Percentiles rank a stretch among this genome's conserved stretches.
Evolutionary conservation across 495 filamentous ascomycete genomes (phyloP).

Genomic region (Rostrohypoxylon terebratum): DNA sequence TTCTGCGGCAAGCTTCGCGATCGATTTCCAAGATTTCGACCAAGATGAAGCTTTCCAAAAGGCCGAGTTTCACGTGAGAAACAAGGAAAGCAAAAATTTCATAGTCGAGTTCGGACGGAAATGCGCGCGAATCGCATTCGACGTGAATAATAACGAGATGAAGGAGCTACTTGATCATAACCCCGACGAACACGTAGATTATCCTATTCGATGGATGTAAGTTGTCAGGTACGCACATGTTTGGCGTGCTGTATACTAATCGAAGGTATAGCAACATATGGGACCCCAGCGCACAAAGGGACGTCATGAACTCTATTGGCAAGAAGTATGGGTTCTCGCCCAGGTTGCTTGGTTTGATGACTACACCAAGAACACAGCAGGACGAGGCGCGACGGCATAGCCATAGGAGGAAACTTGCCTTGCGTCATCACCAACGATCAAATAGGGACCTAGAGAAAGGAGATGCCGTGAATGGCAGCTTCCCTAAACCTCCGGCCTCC

Average conservation of each 20-base stretch:
- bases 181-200: constrained; percentile 22
- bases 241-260: constrained; percentile 33
- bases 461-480: constrained; percentile 20
- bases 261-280: constrained; percentile 71
- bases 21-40: constrained; percentile 68
- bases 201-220: constrained; percentile 75
- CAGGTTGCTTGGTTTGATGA: constrained; percentile 73
- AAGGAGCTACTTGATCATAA: constrained; percentile 48
- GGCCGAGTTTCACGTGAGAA: constrained; percentile 52
- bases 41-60: constrained; percentile 57
- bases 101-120: constrained; percentile 77
- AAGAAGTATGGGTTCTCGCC: constrained; percentile 74
- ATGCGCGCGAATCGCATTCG: constrained; percentile 69
- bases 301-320: constrained; percentile 64
- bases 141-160: constrained; percentile 65
- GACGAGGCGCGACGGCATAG: constrained; percentile 30
- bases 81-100: constrained; percentile 68
- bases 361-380: constrained; percentile 19
- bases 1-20: constrained; percentile 23
- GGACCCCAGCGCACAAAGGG: constrained; percentile 70
- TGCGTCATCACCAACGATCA: constrained; percentile 23
- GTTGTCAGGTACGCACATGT: constrained; percentile 32
- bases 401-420: constrained; percentile 18
- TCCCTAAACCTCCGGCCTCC: constrained; percentile 16
- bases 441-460: constrained; percentile 39